phyloP scores from a whole-genome alignment of 768 basidiomycete genomes.

The Gyrodon lividus region DNA sequence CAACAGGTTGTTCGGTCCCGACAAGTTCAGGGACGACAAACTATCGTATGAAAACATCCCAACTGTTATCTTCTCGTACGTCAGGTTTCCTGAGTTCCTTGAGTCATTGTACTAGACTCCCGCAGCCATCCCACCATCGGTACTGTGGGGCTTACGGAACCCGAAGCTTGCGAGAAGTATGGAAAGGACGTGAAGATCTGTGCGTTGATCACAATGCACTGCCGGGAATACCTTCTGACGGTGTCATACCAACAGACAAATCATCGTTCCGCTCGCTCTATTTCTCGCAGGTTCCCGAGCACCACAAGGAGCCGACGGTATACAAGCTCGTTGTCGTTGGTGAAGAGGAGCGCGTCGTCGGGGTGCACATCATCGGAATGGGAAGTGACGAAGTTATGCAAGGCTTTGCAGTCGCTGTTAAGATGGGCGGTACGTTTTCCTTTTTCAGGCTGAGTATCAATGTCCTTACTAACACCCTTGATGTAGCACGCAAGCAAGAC shows the following conservation, averaged over 20 bases:
- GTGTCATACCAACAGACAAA: constrained; percentile 53
- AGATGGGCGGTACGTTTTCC: constrained; percentile 72
- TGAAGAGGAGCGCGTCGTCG: constrained; percentile 93
- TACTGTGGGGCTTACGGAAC: constrained; percentile 92
- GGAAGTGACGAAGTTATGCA: constrained; percentile 95
- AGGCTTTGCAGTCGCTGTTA: constrained; percentile 95
- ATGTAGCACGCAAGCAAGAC: constrained; percentile 70
- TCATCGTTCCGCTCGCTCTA: constrained; percentile 82
- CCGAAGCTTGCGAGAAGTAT: constrained; percentile 83
- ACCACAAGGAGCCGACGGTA: constrained; percentile 92
- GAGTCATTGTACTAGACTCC: constrained; percentile 4
- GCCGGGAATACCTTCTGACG: neutral
- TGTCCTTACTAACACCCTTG: constrained; percentile 5
- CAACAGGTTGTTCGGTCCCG: constrained; percentile 88
- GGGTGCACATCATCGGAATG: constrained; percentile 86
- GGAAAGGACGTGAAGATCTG: constrained; percentile 91
- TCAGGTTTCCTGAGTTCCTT: constrained; percentile 17
- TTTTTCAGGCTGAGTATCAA: neutral
- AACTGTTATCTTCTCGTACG: constrained; percentile 95
- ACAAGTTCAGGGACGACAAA: constrained; percentile 84
- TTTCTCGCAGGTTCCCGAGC: constrained; percentile 86
- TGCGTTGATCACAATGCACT: constrained; percentile 39
- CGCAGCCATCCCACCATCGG: constrained; percentile 91
- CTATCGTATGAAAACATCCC: constrained; percentile 88
- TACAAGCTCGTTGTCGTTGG: constrained; percentile 91